phyloP scores from a whole-genome alignment of 179 eudicot genomes.

The Silene vulgaris region DNA sequence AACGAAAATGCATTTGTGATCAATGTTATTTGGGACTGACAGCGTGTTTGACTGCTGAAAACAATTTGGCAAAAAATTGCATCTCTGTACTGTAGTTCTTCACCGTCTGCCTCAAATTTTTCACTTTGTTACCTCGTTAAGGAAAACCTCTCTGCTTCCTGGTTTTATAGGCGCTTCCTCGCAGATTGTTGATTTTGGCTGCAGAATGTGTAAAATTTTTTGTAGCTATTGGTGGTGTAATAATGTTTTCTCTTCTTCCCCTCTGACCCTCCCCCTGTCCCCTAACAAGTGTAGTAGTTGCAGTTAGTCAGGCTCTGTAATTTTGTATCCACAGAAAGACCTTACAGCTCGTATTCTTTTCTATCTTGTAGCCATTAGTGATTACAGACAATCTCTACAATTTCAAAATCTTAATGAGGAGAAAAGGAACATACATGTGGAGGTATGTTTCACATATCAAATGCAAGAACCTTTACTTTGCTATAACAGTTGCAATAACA shows the following conservation, averaged over 20 bases:
- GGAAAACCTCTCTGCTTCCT: background rate
- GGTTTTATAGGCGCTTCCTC: background rate
- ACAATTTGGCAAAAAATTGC: too few relatives aligned
- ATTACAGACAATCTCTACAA: constrained; percentile 82
- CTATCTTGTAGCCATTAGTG: constrained; percentile 62
- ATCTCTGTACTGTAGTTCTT: background rate
- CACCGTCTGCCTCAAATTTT: background rate
- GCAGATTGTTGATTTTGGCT: background rate
- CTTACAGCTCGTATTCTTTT: constrained; percentile 7
- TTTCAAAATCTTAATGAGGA: constrained; percentile 80
- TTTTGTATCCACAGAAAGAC: background rate
- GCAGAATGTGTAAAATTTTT: background rate
- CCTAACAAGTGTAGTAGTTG: background rate
- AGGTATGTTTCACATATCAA: constrained; percentile 40
- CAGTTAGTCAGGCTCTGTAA: background rate
- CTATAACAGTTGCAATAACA: background rate
- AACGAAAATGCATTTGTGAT: too few relatives aligned
- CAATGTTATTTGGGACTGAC: too few relatives aligned
- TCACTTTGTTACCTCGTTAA: background rate
- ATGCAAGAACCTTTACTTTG: background rate
- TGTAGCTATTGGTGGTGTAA: background rate
- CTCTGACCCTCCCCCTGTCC: background rate
- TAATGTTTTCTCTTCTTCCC: background rate
- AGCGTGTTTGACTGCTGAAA: too few relatives aligned
- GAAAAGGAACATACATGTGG: constrained; percentile 86